Conservation (phyloP, 1,284 basidiomycete species). For the Meripilus lineatus region DNA sequence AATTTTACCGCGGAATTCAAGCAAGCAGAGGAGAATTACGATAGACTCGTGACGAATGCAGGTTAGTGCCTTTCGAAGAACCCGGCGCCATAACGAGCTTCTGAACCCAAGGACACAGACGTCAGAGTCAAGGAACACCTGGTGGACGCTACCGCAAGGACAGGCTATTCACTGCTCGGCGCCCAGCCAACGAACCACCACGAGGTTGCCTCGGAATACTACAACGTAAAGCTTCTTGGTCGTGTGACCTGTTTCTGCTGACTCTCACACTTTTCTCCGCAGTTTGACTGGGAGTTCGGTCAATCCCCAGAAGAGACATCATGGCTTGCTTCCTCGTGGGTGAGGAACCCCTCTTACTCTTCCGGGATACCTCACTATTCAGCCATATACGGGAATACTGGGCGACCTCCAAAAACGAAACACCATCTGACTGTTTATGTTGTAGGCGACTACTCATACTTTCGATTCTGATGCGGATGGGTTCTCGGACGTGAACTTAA, state of each 20-base stretch:
- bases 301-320: conserved; percentile 59
- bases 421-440: too few species aligned
- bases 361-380: too few species aligned
- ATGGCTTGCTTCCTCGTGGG: conserved; percentile 59
- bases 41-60: conserved; percentile 33
- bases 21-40: conserved; percentile 36
- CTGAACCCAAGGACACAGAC: conserved; percentile 31
- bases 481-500: conserved; percentile 50
- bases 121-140: conserved; percentile 24
- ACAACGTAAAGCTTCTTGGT: conserved; percentile 10
- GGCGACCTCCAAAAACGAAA: too few species aligned
- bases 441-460: conserved; percentile 62
- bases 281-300: conserved; percentile 49
- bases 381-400: too few species aligned
- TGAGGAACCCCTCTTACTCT: too few species aligned
- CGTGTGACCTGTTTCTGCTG: not conserved
- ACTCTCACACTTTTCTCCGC: conserved; percentile 4
- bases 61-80: not conserved
- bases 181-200: conserved; percentile 37
- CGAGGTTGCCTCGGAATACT: conserved; percentile 49
- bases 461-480: conserved; percentile 47
- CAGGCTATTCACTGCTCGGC: conserved; percentile 45
- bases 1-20: conserved; percentile 43
- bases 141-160: conserved; percentile 44
- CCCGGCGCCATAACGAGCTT: conserved; percentile 34